Evolutionary conservation across 148 eudicot genomes (phyloP).

Genomic region (Talinum fruticosum): DNA sequence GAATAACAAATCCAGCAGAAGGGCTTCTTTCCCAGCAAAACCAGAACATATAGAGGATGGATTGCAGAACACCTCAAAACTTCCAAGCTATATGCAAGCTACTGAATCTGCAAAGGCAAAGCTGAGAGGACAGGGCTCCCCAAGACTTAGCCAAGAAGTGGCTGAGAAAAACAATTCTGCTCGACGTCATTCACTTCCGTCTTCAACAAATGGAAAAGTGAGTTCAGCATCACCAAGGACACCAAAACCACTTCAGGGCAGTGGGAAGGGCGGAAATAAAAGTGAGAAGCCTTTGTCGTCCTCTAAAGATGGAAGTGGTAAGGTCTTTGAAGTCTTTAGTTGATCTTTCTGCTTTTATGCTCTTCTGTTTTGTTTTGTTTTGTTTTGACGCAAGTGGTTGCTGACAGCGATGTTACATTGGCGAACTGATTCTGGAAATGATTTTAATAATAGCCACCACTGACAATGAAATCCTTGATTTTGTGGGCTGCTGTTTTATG

Average conservation of each 20-base stretch:
- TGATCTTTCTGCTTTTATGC: neutral
- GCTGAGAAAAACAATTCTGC: slow-evolving; percentile 37
- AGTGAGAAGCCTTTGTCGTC: slow-evolving; percentile 42
- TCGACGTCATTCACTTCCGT: slow-evolving; percentile 52
- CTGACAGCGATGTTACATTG: neutral
- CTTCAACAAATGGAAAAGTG: slow-evolving; percentile 43
- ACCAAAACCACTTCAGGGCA: slow-evolving; percentile 38
- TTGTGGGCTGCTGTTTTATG: neutral
- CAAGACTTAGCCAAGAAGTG: slow-evolving; percentile 38
- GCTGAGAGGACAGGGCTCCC: slow-evolving; percentile 53
- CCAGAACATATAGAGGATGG: slow-evolving; percentile 47
- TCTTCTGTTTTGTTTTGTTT: neutral
- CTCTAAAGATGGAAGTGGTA: slow-evolving; percentile 50
- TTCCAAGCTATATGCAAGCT: slow-evolving; percentile 62
- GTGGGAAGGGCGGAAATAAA: slow-evolving; percentile 45
- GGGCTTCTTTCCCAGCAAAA: slow-evolving; percentile 46
- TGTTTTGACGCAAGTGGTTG: neutral
- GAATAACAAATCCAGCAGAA: slow-evolving; percentile 38
- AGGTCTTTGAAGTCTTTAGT: slow-evolving; percentile 12
- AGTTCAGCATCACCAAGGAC: slow-evolving; percentile 47
- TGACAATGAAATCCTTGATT: too few species aligned
- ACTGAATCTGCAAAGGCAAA: slow-evolving; percentile 62
- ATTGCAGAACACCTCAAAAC: slow-evolving; percentile 35
- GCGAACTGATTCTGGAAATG: neutral
- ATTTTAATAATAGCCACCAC: too few species aligned